Conservation (phyloP, 192 early-diverging fungal genomes). For the Allomyces javanicus region DNA sequence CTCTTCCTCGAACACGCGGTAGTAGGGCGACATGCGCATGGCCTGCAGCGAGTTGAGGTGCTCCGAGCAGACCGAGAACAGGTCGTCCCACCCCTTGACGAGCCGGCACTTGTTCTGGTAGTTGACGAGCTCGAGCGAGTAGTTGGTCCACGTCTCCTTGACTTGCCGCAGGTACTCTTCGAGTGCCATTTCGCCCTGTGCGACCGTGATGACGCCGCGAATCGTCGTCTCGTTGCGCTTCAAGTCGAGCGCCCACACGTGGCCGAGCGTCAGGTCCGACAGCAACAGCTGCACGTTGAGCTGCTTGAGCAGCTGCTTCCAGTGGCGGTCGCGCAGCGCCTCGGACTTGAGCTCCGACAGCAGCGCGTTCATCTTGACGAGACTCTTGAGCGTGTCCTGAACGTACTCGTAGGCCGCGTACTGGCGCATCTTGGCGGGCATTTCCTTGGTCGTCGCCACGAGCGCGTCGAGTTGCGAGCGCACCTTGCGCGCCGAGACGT, state of each 20-base stretch:
- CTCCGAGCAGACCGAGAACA: conserved; percentile 91
- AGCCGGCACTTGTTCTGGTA: conserved; percentile 96
- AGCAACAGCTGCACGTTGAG: conserved; percentile 51
- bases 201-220: conserved; percentile 72
- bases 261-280: conserved; percentile 77
- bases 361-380: conserved; percentile 61
- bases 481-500: conserved; percentile 73
- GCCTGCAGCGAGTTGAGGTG: conserved; percentile 84
- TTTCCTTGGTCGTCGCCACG: conserved; percentile 60
- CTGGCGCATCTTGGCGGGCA: conserved; percentile 90
- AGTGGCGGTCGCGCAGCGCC: conserved; percentile 89
- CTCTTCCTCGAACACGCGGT: conserved; percentile 96
- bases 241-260: conserved; percentile 87
- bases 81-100: conserved; percentile 94
- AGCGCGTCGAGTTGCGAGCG: conserved; percentile 70
- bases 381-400: conserved; percentile 58
- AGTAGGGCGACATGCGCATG: conserved; percentile 95
- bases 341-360: conserved; percentile 87
- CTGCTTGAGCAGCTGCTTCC: conserved; percentile 78
- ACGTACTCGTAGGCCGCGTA: conserved; percentile 93
- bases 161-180: conserved; percentile 92
- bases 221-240: conserved; percentile 66
- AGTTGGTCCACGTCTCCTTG: conserved; percentile 78
- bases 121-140: conserved; percentile 79
- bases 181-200: conserved; percentile 98